Evolutionary conservation across 2,329 filamentous ascomycete genomes (phyloP).

Genomic region (Pyrenophora graminea): DNA sequence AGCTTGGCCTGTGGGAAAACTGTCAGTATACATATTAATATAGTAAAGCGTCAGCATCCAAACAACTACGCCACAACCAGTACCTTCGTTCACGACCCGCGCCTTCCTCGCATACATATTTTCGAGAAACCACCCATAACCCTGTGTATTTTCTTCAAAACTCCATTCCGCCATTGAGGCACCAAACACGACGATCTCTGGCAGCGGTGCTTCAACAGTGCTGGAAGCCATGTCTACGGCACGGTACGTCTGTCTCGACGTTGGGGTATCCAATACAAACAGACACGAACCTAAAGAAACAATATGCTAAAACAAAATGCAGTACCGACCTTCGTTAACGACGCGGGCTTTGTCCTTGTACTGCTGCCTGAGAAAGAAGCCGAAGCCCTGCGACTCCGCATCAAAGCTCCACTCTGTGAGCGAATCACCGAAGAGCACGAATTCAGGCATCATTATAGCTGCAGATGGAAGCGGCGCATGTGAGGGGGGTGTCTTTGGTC

Average conservation of each 20-base stretch:
- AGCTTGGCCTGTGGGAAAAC: slow-evolving; percentile 22
- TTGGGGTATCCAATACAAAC: too few relatives aligned
- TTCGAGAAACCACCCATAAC: slow-evolving; percentile 27
- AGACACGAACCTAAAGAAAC: too few relatives aligned
- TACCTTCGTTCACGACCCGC: slow-evolving; percentile 31
- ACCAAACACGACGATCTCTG: slow-evolving; percentile 32
- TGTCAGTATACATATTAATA: not conserved
- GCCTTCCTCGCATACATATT: slow-evolving; percentile 23
- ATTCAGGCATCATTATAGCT: slow-evolving; percentile 18
- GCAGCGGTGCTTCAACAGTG: slow-evolving; percentile 3
- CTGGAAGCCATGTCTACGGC: slow-evolving; percentile 1
- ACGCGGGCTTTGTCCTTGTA: slow-evolving; percentile 35
- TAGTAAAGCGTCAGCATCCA: not conserved
- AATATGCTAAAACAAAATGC: too few relatives aligned
- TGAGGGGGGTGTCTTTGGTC: not conserved
- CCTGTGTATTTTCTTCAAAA: slow-evolving; percentile 24
- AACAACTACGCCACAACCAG: not conserved
- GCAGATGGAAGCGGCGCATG: not conserved
- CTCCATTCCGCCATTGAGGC: slow-evolving; percentile 32
- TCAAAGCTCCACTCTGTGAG: slow-evolving; percentile 42
- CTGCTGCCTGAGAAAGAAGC: slow-evolving; percentile 30
- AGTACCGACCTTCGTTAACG: slow-evolving; percentile 35
- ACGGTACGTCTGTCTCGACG: not conserved
- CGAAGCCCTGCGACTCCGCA: slow-evolving; percentile 33
- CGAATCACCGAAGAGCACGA: slow-evolving; percentile 44